Conservation (phyloP, 768 basidiomycete species). For the Tulasnella sp. region DNA sequence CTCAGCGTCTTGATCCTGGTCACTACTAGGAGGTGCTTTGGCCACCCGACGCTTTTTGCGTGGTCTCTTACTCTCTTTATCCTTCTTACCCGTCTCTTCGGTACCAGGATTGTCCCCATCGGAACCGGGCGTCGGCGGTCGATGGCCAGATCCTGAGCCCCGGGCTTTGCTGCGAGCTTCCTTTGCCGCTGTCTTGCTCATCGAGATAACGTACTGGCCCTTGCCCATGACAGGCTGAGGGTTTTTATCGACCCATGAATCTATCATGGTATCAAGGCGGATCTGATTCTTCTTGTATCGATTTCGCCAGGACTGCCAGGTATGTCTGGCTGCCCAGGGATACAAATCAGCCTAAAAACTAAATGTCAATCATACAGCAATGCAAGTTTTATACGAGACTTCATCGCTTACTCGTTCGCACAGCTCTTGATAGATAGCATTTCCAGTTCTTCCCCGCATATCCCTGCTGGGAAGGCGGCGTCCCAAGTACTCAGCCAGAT, state of each 20-base stretch:
- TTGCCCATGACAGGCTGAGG: constrained; percentile 14
- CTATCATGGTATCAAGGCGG: neutral
- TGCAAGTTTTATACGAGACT: neutral
- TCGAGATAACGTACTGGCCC: constrained; percentile 8
- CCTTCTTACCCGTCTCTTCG: neutral
- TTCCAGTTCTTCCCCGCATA: constrained; percentile 15
- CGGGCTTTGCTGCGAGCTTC: no score
- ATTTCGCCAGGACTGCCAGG: constrained; percentile 18
- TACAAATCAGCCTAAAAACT: constrained; percentile 1
- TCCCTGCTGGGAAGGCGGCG: neutral
- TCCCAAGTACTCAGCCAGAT: constrained; percentile 4
- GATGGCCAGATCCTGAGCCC: no score
- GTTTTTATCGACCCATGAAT: neutral
- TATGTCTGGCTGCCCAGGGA: constrained; percentile 7
- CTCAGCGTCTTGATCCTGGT: neutral
- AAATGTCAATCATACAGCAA: neutral
- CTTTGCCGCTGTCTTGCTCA: neutral
- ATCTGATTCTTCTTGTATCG: constrained; percentile 1
- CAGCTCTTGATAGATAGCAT: constrained; percentile 4
- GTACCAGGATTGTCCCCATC: neutral
- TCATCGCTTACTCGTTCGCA: constrained; percentile 1
- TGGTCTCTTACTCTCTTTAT: neutral
- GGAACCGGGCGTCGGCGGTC: neutral
- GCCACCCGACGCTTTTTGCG: neutral
- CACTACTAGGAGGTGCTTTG: neutral